phyloP scores from a whole-genome alignment of 139 green algal species.

The Medakamo hakoo region DNA sequence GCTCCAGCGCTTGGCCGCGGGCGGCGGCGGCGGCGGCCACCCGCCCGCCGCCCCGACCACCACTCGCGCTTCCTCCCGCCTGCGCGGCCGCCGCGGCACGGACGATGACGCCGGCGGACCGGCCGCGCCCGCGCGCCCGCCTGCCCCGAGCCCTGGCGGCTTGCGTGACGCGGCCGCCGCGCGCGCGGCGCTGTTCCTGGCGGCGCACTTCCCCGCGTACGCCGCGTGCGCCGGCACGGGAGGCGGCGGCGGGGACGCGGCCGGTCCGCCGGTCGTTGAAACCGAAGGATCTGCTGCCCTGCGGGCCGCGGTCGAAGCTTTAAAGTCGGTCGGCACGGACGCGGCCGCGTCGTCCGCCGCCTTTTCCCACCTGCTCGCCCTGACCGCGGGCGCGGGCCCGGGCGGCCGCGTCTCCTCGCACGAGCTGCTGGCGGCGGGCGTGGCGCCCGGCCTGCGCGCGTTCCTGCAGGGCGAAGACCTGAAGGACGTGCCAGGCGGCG shows the following conservation, averaged over 20 bases:
- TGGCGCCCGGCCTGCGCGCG: slow-evolving; percentile 34
- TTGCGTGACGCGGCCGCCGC: slow-evolving; percentile 3
- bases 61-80: background rate
- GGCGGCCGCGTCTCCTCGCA: slow-evolving; percentile 59
- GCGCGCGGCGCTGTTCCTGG: slow-evolving; percentile 5
- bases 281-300: no score
- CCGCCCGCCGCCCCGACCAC: background rate
- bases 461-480: slow-evolving; percentile 38
- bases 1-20: slow-evolving; percentile 17
- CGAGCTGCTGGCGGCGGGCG: slow-evolving; percentile 75
- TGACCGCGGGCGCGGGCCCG: slow-evolving; percentile 15
- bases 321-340: background rate
- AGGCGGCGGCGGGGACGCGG: slow-evolving; percentile 22
- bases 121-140: background rate
- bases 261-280: slow-evolving; percentile 24
- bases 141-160: background rate
- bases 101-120: background rate
- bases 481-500: background rate
- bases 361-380: slow-evolving; percentile 23
- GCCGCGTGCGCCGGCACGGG: background rate
- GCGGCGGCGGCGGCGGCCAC: background rate
- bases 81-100: background rate
- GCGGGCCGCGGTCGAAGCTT: no score
- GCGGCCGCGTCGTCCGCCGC: slow-evolving; percentile 12
- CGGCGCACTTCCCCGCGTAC: slow-evolving; percentile 1